These are phyloP conservation scores for Aspergillus sclerotiicarbonarius DNA, from an alignment of 495 filamentous ascomycete genomes.

Conservation along the genomic window DNA sequence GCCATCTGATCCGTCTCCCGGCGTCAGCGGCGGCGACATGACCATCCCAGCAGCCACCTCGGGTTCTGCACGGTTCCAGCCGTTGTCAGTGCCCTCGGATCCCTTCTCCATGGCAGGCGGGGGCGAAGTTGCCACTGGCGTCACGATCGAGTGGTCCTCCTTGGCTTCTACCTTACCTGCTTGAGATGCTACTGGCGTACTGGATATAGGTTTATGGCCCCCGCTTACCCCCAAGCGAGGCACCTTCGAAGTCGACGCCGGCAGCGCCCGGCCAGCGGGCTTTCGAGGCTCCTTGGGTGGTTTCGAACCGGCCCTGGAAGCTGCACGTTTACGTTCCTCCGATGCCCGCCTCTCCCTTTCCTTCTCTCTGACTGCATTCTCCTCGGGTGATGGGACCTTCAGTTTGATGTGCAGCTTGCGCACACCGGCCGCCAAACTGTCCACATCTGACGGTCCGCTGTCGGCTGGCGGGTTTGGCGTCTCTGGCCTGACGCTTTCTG, in stretches of 20 bases:
- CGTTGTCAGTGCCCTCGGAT: neutral
- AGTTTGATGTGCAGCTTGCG: slow-evolving; percentile 69
- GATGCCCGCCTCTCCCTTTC: slow-evolving; percentile 28
- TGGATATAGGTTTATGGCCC: neutral
- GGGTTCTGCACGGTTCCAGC: neutral
- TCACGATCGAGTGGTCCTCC: neutral
- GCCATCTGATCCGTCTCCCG: slow-evolving; percentile 14
- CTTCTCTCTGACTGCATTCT: slow-evolving; percentile 59
- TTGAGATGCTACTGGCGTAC: neutral
- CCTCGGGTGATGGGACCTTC: slow-evolving; percentile 67
- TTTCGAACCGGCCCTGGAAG: slow-evolving; percentile 21
- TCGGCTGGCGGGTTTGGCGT: neutral
- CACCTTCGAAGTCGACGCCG: neutral
- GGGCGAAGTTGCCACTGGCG: neutral
- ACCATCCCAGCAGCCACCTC: slow-evolving; percentile 6
- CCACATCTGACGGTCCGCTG: slow-evolving; percentile 39
- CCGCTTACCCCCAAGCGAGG: neutral
- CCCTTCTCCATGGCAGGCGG: neutral
- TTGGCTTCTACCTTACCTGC: neutral
- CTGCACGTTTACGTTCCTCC: slow-evolving; percentile 29
- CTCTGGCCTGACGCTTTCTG: slow-evolving; percentile 8
- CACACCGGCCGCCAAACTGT: slow-evolving; percentile 64
- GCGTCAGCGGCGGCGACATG: slow-evolving; percentile 26
- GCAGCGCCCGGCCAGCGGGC: neutral
- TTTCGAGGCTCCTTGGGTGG: neutral